A percentile compares a stretch with the other conserved stretches of the same genome.
Conservation (phyloP, 805 yeast species). For the Pichia exigua region DNA sequence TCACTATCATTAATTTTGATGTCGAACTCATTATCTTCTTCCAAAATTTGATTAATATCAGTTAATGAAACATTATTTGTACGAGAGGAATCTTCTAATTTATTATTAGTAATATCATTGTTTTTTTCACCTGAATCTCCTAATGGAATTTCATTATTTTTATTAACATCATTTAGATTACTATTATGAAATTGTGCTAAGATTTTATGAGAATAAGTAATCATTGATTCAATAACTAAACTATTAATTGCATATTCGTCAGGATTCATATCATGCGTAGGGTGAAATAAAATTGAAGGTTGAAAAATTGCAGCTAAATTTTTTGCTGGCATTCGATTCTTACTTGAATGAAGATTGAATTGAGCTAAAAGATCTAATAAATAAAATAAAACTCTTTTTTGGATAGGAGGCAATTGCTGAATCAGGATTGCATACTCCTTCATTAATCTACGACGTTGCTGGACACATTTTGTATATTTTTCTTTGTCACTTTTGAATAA, state of each 20-base stretch:
- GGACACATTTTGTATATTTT: slow-evolving; percentile 19
- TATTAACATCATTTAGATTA: slow-evolving; percentile 7
- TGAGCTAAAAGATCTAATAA: slow-evolving; percentile 78
- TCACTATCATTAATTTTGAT: background rate
- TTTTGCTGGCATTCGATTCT: slow-evolving; percentile 85
- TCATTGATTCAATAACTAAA: slow-evolving; percentile 78
- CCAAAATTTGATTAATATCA: background rate
- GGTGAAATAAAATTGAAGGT: slow-evolving; percentile 91
- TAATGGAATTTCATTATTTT: background rate
- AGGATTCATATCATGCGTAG: slow-evolving; percentile 86
- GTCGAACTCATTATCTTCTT: background rate
- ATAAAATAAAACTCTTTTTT: slow-evolving; percentile 78
- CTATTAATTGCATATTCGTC: slow-evolving; percentile 85
- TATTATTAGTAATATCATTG: background rate
- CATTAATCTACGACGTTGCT: slow-evolving; percentile 61
- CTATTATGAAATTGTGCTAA: slow-evolving; percentile 40
- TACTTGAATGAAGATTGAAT: slow-evolving; percentile 69
- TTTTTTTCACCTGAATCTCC: no score
- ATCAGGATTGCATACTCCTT: slow-evolving; percentile 65
- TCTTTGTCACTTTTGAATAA: slow-evolving; percentile 10
- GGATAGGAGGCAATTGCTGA: slow-evolving; percentile 61
- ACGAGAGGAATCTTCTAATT: background rate
- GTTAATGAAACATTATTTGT: background rate
- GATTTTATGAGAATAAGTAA: slow-evolving; percentile 74
- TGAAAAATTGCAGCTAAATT: slow-evolving; percentile 95